Conservation (phyloP, 345 rosid genomes). For the Euclidium syriacum region DNA sequence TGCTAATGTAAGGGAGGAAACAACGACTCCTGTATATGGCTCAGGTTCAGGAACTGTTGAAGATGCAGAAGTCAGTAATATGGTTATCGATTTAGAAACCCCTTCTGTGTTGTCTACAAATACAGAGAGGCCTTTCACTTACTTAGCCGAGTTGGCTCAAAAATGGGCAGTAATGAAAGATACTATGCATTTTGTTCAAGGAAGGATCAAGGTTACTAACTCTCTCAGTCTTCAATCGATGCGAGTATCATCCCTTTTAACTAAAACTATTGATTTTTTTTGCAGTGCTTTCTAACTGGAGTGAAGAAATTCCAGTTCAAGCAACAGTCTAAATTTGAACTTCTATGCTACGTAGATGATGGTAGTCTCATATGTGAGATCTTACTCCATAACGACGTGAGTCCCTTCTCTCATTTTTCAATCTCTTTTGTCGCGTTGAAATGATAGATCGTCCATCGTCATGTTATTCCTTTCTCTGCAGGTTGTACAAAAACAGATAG, state of each 20-base stretch:
- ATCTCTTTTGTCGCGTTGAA: background rate
- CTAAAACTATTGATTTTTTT: background rate
- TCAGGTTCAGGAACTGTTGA: slow-evolving; percentile 19
- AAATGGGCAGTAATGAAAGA: slow-evolving; percentile 69
- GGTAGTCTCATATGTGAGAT: slow-evolving; percentile 94
- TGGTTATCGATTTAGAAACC: slow-evolving; percentile 47
- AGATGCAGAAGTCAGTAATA: slow-evolving; percentile 32
- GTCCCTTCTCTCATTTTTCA: slow-evolving; percentile 20
- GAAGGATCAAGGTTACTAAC: slow-evolving; percentile 68
- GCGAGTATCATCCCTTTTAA: background rate
- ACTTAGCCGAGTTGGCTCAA: slow-evolving; percentile 75
- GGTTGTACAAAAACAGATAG: slow-evolving; percentile 73
- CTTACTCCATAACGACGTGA: slow-evolving; percentile 69
- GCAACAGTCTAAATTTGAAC: slow-evolving; percentile 59
- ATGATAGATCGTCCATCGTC: background rate
- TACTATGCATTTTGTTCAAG: slow-evolving; percentile 42
- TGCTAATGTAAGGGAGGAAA: slow-evolving; percentile 29
- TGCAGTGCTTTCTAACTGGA: slow-evolving; percentile 88
- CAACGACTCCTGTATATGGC: slow-evolving; percentile 17
- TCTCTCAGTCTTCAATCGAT: background rate
- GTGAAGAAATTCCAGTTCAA: slow-evolving; percentile 74
- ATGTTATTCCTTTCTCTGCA: slow-evolving; percentile 28
- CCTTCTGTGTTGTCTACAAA: slow-evolving; percentile 47
- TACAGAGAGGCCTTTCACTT: slow-evolving; percentile 73
- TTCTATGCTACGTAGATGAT: slow-evolving; percentile 72